Percentiles rank a stretch among this genome's conserved stretches.
Evolutionary conservation across 352 stramenopile species (phyloP).

Genomic region (Phytophthora capsici): DNA sequence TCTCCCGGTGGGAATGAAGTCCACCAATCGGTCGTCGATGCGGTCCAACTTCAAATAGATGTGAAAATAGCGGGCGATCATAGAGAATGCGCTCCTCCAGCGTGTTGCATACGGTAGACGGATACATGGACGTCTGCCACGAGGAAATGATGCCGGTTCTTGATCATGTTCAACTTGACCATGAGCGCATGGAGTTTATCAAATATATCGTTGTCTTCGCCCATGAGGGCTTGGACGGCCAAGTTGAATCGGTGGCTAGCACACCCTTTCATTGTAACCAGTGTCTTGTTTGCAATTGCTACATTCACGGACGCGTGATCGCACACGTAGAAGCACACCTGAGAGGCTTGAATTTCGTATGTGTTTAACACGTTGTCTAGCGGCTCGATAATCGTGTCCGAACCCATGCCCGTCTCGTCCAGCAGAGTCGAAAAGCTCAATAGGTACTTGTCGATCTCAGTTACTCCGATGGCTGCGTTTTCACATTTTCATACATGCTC

Average conservation of each 20-base stretch:
- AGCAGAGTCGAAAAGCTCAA: conserved; percentile 20
- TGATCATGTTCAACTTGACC: conserved; percentile 9
- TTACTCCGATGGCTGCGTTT: conserved; percentile 21
- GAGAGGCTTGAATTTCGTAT: conserved; percentile 6
- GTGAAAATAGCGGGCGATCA: conserved; percentile 17
- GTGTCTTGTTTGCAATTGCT: conserved; percentile 14
- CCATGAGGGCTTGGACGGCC: conserved; percentile 7
- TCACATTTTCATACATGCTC: conserved; percentile 20
- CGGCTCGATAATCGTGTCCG: conserved; percentile 17
- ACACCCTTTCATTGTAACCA: conserved; percentile 29
- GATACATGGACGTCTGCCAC: not conserved
- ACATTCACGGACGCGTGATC: conserved; percentile 22
- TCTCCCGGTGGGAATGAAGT: conserved; percentile 12
- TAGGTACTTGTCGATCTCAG: conserved; percentile 1
- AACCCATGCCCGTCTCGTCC: conserved; percentile 22
- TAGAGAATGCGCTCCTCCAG: conserved; percentile 31
- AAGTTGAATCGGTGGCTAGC: conserved; percentile 25
- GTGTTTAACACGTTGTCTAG: conserved; percentile 21
- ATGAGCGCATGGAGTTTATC: not conserved
- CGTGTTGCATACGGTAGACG: conserved; percentile 8
- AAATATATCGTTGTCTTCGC: not conserved
- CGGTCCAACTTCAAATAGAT: conserved; percentile 15
- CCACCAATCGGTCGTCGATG: conserved; percentile 6
- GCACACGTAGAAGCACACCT: conserved; percentile 22
- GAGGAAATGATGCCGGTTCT: conserved; percentile 1